These are phyloP conservation scores for Oemleria cerasiformis DNA, from an alignment of 306 rosid genomes.

Conservation along the genomic window DNA sequence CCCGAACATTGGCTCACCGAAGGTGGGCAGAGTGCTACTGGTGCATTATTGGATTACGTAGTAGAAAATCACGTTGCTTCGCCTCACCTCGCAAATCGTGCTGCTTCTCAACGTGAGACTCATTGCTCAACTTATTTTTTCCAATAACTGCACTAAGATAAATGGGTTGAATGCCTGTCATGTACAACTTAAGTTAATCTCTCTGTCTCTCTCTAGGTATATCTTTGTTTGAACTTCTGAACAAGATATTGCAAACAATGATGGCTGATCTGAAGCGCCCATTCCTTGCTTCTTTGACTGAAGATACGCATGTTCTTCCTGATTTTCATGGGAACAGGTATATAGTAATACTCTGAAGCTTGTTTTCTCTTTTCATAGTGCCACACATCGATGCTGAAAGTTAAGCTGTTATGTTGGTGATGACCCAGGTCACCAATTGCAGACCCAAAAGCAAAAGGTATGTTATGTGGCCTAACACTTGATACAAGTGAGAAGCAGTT, in stretches of 20 bases:
- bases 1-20: conserved; percentile 97
- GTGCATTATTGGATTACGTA: conserved; percentile 90
- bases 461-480: conserved; percentile 79
- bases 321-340: conserved; percentile 99
- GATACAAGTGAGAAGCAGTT: conserved; percentile 80
- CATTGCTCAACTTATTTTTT: conserved; percentile 18
- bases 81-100: conserved; percentile 68
- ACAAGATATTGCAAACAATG: conserved; percentile 65
- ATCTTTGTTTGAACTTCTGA: conserved; percentile 79
- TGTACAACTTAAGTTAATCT: conserved; percentile 10
- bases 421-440: conserved; percentile 88
- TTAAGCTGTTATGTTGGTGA: conserved; percentile 25
- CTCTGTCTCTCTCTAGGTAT: conserved; percentile 40
- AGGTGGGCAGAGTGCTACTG: conserved; percentile 99
- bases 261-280: conserved; percentile 54
- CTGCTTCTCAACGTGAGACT: conserved; percentile 74
- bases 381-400: conserved; percentile 21
- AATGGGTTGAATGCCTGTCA: background rate
- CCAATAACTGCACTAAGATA: background rate
- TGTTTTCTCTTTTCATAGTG: conserved; percentile 21
- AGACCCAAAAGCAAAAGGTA: conserved; percentile 91
- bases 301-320: conserved; percentile 83
- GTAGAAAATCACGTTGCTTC: conserved; percentile 81
- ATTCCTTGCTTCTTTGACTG: conserved; percentile 79
- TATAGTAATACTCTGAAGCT: conserved; percentile 18